phyloP scores from a whole-genome alignment of 169 alveolate genomes.

The Theileria sp. region DNA sequence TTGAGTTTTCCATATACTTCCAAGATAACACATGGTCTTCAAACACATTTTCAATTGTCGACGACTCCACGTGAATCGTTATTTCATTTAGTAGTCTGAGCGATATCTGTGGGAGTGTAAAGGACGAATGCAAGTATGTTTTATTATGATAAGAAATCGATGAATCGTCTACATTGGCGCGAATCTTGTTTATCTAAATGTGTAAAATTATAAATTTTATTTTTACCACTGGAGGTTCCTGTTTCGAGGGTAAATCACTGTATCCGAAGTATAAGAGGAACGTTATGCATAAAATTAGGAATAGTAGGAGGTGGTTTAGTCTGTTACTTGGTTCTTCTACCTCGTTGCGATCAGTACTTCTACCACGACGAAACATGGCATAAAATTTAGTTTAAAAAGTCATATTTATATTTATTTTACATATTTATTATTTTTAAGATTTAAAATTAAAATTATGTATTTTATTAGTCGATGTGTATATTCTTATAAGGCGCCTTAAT shows the following conservation, averaged over 20 bases:
- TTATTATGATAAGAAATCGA: slow-evolving; percentile 15
- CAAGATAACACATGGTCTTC: slow-evolving; percentile 30
- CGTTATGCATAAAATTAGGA: background rate
- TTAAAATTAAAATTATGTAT: too few relatives aligned
- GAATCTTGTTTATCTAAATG: background rate
- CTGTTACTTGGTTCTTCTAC: background rate
- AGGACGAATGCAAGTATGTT: slow-evolving; percentile 41
- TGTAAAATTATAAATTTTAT: background rate
- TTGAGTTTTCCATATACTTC: slow-evolving; percentile 23
- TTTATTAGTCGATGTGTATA: background rate
- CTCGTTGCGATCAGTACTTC: background rate
- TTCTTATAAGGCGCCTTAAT: background rate
- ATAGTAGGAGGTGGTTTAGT: background rate
- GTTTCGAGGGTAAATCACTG: background rate
- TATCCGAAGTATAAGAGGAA: background rate
- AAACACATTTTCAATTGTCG: slow-evolving; percentile 20
- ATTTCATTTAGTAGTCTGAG: slow-evolving; percentile 24
- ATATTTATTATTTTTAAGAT: too few relatives aligned
- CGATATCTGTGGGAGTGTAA: slow-evolving; percentile 45
- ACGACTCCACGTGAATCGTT: slow-evolving; percentile 35
- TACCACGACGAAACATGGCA: background rate
- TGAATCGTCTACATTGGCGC: background rate
- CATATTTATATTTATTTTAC: background rate
- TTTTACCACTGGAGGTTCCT: background rate
- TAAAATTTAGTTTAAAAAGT: too few relatives aligned